phyloP scores from a whole-genome alignment of 495 filamentous ascomycete genomes.

The Annulohypoxylon nitens region DNA sequence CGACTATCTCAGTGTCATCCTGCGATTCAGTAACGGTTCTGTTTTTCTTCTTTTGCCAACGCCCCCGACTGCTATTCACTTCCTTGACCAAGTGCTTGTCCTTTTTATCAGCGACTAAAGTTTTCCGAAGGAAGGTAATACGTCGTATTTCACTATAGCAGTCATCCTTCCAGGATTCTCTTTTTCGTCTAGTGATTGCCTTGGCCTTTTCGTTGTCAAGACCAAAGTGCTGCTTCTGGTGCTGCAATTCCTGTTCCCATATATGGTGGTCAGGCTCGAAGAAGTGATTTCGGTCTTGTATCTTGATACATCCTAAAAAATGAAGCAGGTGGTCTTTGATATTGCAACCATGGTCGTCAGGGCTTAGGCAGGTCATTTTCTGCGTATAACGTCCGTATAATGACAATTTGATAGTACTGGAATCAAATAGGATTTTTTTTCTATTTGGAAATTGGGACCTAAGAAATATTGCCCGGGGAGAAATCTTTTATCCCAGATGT shows the following conservation, averaged over 20 bases:
- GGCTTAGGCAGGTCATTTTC: conserved; percentile 20
- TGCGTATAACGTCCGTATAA: background rate
- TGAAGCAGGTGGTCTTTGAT: conserved; percentile 52
- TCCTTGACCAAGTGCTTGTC: conserved; percentile 18
- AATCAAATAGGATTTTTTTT: background rate
- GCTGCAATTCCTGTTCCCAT: conserved; percentile 39
- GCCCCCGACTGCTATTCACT: background rate
- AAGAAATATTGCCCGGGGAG: background rate
- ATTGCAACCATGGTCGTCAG: conserved; percentile 27
- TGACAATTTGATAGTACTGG: background rate
- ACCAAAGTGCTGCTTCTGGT: conserved; percentile 11
- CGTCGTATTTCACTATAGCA: conserved; percentile 38
- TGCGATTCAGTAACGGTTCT: too few species aligned
- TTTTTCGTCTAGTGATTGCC: conserved; percentile 32
- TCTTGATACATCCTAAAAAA: conserved; percentile 53
- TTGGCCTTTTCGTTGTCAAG: conserved; percentile 16
- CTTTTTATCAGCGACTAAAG: conserved; percentile 21
- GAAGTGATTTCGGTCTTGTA: conserved; percentile 41
- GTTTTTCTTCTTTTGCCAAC: conserved; percentile 11
- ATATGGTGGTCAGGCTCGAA: conserved; percentile 23
- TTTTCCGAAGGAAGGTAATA: conserved; percentile 40
- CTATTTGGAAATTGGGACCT: background rate
- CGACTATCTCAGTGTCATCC: background rate
- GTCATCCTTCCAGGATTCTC: conserved; percentile 34
- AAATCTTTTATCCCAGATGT: too few species aligned